Percentiles rank a stretch among this genome's conserved stretches.
These are phyloP conservation scores for Ilyonectria robusta DNA, from an alignment of 2,329 filamentous ascomycete genomes.

Conservation along the genomic window DNA sequence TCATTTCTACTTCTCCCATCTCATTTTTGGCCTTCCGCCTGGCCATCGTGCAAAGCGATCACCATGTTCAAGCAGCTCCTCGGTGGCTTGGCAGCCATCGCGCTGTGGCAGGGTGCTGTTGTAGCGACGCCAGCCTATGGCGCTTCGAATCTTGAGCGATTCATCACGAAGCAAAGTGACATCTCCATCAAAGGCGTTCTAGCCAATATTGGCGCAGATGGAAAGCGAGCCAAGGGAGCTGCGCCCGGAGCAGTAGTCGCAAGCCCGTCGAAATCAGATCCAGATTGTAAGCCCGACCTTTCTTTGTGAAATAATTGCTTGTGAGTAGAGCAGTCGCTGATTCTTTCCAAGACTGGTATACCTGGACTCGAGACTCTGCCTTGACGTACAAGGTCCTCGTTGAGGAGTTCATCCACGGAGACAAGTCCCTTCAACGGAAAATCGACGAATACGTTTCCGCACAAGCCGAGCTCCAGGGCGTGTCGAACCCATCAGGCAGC, in stretches of 20 bases:
- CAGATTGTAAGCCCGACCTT: constrained; percentile 52
- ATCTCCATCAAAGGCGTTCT: constrained; percentile 41
- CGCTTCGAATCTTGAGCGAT: constrained; percentile 21
- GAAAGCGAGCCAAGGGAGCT: constrained; percentile 63
- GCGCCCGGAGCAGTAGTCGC: constrained; percentile 67
- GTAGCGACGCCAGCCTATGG: constrained; percentile 10
- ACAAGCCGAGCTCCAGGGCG: constrained; percentile 75
- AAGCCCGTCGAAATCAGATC: constrained; percentile 64
- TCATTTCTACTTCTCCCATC: not conserved
- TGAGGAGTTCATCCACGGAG: constrained; percentile 72
- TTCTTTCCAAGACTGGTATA: constrained; percentile 77
- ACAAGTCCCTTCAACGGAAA: constrained; percentile 69
- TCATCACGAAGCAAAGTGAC: constrained; percentile 36
- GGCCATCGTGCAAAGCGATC: not conserved
- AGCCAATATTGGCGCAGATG: constrained; percentile 67
- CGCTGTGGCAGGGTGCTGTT: constrained; percentile 19
- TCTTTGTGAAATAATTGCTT: not conserved
- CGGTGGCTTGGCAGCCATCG: constrained; percentile 11
- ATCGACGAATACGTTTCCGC: constrained; percentile 78
- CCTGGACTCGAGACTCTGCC: constrained; percentile 83
- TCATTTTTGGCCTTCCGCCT: not conserved
- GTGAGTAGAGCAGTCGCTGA: not conserved
- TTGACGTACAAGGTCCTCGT: constrained; percentile 77
- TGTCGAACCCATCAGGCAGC: constrained; percentile 77
- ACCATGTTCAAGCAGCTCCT: constrained; percentile 30